These are phyloP conservation scores for Cyberlindnera japonica DNA, from an alignment of 805 yeast genomes.

Conservation along the genomic window DNA sequence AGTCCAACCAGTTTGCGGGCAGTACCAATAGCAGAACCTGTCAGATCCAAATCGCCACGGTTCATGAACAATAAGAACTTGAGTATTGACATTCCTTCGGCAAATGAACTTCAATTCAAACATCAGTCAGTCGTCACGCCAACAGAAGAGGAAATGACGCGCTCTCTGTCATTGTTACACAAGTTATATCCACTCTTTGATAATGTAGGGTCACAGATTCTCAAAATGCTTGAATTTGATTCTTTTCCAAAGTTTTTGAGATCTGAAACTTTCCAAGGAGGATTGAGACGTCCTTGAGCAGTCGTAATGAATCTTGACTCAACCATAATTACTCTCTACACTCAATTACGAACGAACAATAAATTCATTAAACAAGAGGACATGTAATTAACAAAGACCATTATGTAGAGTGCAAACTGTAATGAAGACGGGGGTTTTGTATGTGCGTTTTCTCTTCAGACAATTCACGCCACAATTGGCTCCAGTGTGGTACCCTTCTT, in stretches of 20 bases:
- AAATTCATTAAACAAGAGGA: background rate
- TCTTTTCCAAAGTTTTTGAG: constrained; percentile 66
- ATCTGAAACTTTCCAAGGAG: constrained; percentile 37
- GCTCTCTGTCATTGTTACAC: constrained; percentile 35
- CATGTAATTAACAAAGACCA: background rate
- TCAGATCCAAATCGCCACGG: constrained; percentile 6
- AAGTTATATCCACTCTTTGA: constrained; percentile 42
- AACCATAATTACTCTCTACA: background rate
- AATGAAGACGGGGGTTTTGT: background rate
- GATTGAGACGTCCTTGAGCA: constrained; percentile 14
- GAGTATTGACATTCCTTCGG: constrained; percentile 19
- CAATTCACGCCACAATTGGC: constrained; percentile 36
- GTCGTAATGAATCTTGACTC: background rate
- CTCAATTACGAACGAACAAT: background rate
- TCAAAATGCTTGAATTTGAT: constrained; percentile 64
- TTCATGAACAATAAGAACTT: constrained; percentile 19
- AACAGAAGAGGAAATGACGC: constrained; percentile 31
- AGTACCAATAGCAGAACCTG: background rate
- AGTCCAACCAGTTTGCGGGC: background rate
- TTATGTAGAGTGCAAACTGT: background rate
- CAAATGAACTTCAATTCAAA: background rate
- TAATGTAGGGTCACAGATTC: constrained; percentile 47
- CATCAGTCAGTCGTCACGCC: constrained; percentile 27
- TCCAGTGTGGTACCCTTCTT: constrained; percentile 89
- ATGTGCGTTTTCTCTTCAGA: background rate